A percentile compares a stretch with the other conserved stretches of the same genome.
These are phyloP conservation scores for Umbelopsis sp. DNA, from an alignment of 371 early-diverging fungal species.

Conservation along the genomic window DNA sequence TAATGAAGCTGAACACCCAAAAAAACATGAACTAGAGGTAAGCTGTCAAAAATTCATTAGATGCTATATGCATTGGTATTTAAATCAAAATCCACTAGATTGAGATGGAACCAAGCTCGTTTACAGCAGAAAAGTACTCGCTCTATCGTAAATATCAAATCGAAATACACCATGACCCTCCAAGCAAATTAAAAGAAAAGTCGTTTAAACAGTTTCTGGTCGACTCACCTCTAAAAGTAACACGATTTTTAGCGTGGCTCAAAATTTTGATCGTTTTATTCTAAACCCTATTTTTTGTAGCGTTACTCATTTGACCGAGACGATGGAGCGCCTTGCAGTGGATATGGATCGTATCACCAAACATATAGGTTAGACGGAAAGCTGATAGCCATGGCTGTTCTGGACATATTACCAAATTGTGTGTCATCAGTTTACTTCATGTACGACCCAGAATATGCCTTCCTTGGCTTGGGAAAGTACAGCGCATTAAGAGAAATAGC, in stretches of 20 bases:
- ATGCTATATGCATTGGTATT: too few species aligned
- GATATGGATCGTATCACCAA: constrained; percentile 88
- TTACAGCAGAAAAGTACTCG: constrained; percentile 72
- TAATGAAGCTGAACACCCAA: not conserved
- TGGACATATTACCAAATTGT: constrained; percentile 89
- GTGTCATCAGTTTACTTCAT: constrained; percentile 93
- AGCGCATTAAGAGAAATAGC: constrained; percentile 83
- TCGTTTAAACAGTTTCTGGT: constrained; percentile 78
- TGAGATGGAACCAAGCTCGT: constrained; percentile 65
- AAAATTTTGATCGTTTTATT: not conserved
- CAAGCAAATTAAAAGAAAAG: constrained; percentile 46
- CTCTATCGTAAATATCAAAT: constrained; percentile 84
- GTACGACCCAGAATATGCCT: constrained; percentile 84
- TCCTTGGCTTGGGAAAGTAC: constrained; percentile 81
- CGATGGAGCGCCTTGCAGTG: constrained; percentile 23
- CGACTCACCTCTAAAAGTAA: constrained; percentile 71
- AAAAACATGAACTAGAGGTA: constrained; percentile 38
- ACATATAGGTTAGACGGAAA: constrained; percentile 77
- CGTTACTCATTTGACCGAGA: not conserved
- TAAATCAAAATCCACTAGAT: constrained; percentile 30
- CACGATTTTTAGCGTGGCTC: not conserved
- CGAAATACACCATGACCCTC: constrained; percentile 77
- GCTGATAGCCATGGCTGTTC: constrained; percentile 85
- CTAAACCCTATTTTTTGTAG: not conserved
- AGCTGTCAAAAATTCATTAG: not conserved